Evolutionary conservation across 805 yeast species (phyloP).

Genomic region (Saturnispora kantuleensis): DNA sequence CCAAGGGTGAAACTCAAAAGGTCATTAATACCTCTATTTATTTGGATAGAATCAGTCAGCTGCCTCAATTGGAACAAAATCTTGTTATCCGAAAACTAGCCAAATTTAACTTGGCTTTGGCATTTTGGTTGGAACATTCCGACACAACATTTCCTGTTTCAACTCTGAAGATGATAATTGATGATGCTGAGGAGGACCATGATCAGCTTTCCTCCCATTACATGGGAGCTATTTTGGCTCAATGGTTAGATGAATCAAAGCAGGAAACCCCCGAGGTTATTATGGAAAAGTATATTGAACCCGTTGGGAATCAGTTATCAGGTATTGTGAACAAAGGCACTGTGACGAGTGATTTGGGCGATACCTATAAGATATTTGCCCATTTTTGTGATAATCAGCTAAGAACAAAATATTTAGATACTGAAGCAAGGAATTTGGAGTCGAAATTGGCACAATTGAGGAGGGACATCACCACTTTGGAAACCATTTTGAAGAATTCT

Average conservation of each 20-base stretch:
- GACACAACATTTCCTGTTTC: constrained; percentile 42
- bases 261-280: constrained; percentile 56
- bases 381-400: constrained; percentile 63
- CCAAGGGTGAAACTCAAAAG: constrained; percentile 35
- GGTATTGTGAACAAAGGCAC: constrained; percentile 16
- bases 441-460: constrained; percentile 25
- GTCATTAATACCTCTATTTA: constrained; percentile 40
- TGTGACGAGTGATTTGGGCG: constrained; percentile 22
- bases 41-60: constrained; percentile 30
- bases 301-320: constrained; percentile 25
- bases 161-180: constrained; percentile 33
- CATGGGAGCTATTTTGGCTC: constrained; percentile 34
- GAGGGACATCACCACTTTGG: constrained; percentile 41
- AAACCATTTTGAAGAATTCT: constrained; percentile 31
- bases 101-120: constrained; percentile 43
- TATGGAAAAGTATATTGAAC: constrained; percentile 45
- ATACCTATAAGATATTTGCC: constrained; percentile 53
- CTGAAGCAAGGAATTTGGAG: constrained; percentile 33
- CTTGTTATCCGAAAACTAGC: constrained; percentile 19
- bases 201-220: constrained; percentile 6
- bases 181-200: neutral
- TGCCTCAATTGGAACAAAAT: neutral
- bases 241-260: constrained; percentile 66
- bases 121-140: constrained; percentile 58
- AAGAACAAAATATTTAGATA: constrained; percentile 33